A percentile compares a stretch with the other conserved stretches of the same genome.
Evolutionary conservation across 148 eudicot genomes (phyloP).

Genomic region (Spergularia bocconei): DNA sequence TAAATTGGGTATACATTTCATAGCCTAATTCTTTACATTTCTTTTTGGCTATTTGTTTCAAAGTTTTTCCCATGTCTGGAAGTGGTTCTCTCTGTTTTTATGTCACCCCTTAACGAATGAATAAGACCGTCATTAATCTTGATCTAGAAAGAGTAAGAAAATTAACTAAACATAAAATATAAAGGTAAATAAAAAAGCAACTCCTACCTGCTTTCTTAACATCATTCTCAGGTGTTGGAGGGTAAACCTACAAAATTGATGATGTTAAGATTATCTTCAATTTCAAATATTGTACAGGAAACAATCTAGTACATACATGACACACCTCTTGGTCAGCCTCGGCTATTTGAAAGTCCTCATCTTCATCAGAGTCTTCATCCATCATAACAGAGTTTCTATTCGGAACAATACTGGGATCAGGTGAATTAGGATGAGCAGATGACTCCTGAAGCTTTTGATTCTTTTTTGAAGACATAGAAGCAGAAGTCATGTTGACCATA

Average conservation of each 20-base stretch:
- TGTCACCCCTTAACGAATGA: too few relatives aligned
- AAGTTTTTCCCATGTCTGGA: too few relatives aligned
- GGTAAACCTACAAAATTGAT: conserved; percentile 39
- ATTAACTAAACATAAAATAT: not conserved
- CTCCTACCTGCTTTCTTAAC: conserved; percentile 48
- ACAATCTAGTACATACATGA: conserved; percentile 36
- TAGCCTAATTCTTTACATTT: too few relatives aligned
- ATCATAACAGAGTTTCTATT: conserved; percentile 61
- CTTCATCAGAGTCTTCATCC: conserved; percentile 97
- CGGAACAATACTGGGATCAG: conserved; percentile 60
- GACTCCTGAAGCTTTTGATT: conserved; percentile 49
- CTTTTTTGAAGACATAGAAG: conserved; percentile 61
- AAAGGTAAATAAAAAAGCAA: conserved; percentile 10
- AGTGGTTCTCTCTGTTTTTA: too few relatives aligned
- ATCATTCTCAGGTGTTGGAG: conserved; percentile 44
- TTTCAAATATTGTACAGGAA: not conserved
- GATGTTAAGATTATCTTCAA: not conserved
- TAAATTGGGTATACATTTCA: too few relatives aligned
- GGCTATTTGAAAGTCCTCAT: conserved; percentile 78
- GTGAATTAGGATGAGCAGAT: conserved; percentile 45
- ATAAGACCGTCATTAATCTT: too few relatives aligned
- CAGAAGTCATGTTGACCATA: conserved; percentile 94
- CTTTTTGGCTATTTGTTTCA: too few relatives aligned
- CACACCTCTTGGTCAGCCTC: conserved; percentile 73
- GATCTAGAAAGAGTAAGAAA: too few relatives aligned